These are phyloP conservation scores for Zygosaccharomyces bailii DNA, from an alignment of 805 yeast species.

Conservation along the genomic window DNA sequence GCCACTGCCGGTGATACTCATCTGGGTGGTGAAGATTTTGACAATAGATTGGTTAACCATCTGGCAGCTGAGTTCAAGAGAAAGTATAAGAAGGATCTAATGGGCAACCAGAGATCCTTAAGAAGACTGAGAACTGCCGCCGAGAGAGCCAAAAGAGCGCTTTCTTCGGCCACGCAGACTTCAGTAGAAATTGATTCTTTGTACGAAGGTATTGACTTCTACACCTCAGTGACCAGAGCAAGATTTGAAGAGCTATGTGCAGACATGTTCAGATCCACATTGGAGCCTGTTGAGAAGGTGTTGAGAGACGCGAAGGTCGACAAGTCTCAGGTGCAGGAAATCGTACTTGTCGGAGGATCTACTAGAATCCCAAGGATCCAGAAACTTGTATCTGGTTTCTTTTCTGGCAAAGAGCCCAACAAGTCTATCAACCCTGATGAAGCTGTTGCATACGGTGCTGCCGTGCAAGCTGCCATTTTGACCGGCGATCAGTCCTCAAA, in stretches of 20 bases:
- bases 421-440: constrained; percentile 97
- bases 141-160: constrained; percentile 97
- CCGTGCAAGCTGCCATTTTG: constrained; percentile 95
- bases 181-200: constrained; percentile 93
- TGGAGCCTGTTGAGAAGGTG: constrained; percentile 94
- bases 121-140: constrained; percentile 98
- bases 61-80: constrained; percentile 92
- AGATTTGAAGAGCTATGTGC: constrained; percentile 96
- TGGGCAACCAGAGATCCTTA: constrained; percentile 88
- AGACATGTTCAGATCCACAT: constrained; percentile 87
- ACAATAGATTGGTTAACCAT: constrained; percentile 87
- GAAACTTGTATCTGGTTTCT: constrained; percentile 91
- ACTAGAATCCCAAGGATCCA: constrained; percentile 98
- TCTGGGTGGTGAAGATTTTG: constrained; percentile 98
- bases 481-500: constrained; percentile 94
- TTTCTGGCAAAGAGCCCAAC: constrained; percentile 96
- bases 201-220: constrained; percentile 93
- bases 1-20: constrained; percentile 72
- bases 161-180: constrained; percentile 94
- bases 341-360: constrained; percentile 95
- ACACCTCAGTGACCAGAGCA: constrained; percentile 94
- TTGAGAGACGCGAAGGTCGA: constrained; percentile 86
- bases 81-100: constrained; percentile 89
- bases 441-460: constrained; percentile 99
- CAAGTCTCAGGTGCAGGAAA: constrained; percentile 86